These are phyloP conservation scores for Endoconidiophora laricicola DNA, from an alignment of 2,329 filamentous ascomycete species.

Conservation along the genomic window DNA sequence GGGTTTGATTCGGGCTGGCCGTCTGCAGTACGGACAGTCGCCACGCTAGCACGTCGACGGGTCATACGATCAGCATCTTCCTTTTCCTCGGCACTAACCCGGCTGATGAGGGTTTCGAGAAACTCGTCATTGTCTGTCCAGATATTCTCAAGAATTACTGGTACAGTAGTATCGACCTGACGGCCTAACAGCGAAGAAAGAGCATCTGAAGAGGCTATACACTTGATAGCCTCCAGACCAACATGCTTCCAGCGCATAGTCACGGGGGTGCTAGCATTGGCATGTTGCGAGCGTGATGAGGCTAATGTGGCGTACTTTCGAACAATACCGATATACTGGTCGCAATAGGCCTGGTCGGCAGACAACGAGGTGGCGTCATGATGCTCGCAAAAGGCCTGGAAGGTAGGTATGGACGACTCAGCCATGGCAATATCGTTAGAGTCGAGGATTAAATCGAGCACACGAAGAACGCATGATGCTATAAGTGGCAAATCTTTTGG, in stretches of 20 bases:
- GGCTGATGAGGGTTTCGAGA: conserved; percentile 49
- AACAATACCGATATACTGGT: conserved; percentile 69
- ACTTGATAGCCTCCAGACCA: conserved; percentile 63
- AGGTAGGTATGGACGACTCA: conserved; percentile 74
- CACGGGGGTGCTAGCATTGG: conserved; percentile 49
- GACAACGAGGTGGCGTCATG: conserved; percentile 75
- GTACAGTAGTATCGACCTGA: conserved; percentile 64
- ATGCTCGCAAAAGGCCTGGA: conserved; percentile 74
- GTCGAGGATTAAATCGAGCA: conserved; percentile 66
- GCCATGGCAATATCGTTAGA: conserved; percentile 85
- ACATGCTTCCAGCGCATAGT: conserved; percentile 62
- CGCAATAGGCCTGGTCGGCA: conserved; percentile 69
- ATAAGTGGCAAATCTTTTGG: conserved; percentile 83
- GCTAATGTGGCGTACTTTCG: conserved; percentile 65
- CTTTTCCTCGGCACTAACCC: conserved; percentile 51
- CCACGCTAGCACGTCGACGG: conserved; percentile 59
- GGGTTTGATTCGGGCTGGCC: conserved; percentile 46
- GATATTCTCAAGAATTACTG: conserved; percentile 73
- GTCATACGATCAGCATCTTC: conserved; percentile 45
- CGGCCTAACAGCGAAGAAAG: conserved; percentile 58
- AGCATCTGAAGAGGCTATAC: conserved; percentile 63
- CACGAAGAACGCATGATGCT: conserved; percentile 66
- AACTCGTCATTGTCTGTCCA: conserved; percentile 59
- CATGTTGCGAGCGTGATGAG: conserved; percentile 41
- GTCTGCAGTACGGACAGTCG: conserved; percentile 58